Evolutionary conservation across 2,329 filamentous ascomycete species (phyloP).

Genomic region (Colletotrichum sidae): DNA sequence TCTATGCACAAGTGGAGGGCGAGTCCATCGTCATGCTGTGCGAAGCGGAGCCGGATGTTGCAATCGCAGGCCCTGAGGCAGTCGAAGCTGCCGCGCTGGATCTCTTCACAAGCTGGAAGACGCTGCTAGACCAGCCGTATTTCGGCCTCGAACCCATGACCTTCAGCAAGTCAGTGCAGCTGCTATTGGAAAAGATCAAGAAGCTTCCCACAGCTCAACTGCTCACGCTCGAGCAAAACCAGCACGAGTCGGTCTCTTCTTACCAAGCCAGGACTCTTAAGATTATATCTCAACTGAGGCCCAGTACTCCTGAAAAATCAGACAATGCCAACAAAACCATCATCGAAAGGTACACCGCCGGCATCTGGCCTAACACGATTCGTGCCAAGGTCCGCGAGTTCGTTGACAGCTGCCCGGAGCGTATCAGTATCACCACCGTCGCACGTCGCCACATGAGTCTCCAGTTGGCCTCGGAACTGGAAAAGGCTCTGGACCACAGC

Average conservation of each 20-base stretch:
- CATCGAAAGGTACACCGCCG: conserved; percentile 61
- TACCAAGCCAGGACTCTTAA: conserved; percentile 51
- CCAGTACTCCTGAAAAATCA: conserved; percentile 29
- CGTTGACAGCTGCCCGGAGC: conserved; percentile 33
- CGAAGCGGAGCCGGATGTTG: conserved; percentile 52
- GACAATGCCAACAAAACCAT: conserved; percentile 40
- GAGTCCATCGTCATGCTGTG: conserved; percentile 63
- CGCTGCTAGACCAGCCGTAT: conserved; percentile 51
- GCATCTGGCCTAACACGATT: conserved; percentile 61
- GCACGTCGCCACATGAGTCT: conserved; percentile 65
- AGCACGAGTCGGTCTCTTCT: conserved; percentile 61
- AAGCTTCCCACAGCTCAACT: conserved; percentile 65
- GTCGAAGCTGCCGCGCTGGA: conserved; percentile 51
- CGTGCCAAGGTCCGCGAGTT: conserved; percentile 43
- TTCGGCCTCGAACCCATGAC: conserved; percentile 59
- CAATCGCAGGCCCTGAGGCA: conserved; percentile 48
- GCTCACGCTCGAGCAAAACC: conserved; percentile 63
- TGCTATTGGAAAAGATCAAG: conserved; percentile 60
- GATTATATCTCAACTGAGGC: conserved; percentile 46
- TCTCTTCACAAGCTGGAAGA: conserved; percentile 58
- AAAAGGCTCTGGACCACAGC: conserved; percentile 62
- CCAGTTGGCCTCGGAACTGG: conserved; percentile 67
- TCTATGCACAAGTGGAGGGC: conserved; percentile 67
- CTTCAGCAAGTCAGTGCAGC: conserved; percentile 66
- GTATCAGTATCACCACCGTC: conserved; percentile 53